These are phyloP conservation scores for Ogataea parapolymorpha DNA, from an alignment of 805 yeast species.

Conservation along the genomic window DNA sequence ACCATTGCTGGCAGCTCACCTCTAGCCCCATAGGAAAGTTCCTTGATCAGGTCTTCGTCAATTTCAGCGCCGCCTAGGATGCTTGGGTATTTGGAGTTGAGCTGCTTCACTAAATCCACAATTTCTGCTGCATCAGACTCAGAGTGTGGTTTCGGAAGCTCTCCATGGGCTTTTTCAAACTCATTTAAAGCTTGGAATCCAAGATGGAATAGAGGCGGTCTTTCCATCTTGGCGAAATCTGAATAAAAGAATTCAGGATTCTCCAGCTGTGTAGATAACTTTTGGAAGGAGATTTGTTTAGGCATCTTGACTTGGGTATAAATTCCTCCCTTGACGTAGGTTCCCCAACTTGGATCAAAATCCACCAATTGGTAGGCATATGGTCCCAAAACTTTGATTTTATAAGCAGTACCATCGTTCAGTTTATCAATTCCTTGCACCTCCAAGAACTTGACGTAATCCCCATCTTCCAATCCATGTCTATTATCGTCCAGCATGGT, in stretches of 20 bases:
- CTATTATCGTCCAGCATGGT: slow-evolving; percentile 88
- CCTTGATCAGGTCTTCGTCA: slow-evolving; percentile 62
- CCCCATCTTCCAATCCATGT: slow-evolving; percentile 93
- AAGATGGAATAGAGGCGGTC: slow-evolving; percentile 85
- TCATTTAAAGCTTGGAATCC: slow-evolving; percentile 88
- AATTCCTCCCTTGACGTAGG: slow-evolving; percentile 78
- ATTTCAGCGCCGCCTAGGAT: slow-evolving; percentile 54
- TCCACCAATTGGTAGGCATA: slow-evolving; percentile 74
- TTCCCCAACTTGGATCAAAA: slow-evolving; percentile 52
- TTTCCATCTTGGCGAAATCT: slow-evolving; percentile 92
- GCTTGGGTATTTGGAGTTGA: slow-evolving; percentile 53
- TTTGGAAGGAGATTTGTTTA: slow-evolving; percentile 53
- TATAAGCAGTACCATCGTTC: slow-evolving; percentile 70
- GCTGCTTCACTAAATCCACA: slow-evolving; percentile 53
- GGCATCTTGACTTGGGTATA: slow-evolving; percentile 94
- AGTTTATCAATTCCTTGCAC: slow-evolving; percentile 74
- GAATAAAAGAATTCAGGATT: slow-evolving; percentile 77
- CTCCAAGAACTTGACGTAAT: slow-evolving; percentile 81
- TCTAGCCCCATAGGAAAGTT: slow-evolving; percentile 77
- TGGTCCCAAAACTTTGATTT: slow-evolving; percentile 90
- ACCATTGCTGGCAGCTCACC: slow-evolving; percentile 91
- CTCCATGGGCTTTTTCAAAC: slow-evolving; percentile 60
- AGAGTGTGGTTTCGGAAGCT: slow-evolving; percentile 77
- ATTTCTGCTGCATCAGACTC: slow-evolving; percentile 71
- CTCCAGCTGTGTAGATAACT: slow-evolving; percentile 60